phyloP scores from a whole-genome alignment of 129 eudicot genomes.

The Glebionis coronaria region DNA sequence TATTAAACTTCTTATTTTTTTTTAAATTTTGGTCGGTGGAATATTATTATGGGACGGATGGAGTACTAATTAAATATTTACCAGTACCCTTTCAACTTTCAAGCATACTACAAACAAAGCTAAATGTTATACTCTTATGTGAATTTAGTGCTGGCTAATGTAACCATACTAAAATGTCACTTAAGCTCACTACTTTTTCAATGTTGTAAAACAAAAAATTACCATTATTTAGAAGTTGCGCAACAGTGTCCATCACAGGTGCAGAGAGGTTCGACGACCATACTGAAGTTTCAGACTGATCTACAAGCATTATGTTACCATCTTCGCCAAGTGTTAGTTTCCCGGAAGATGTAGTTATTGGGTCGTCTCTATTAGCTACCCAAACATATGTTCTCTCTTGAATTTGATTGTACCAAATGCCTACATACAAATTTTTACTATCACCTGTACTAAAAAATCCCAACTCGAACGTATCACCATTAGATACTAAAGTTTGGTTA shows the following conservation, averaged over 20 bases:
- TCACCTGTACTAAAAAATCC: constrained; percentile 45
- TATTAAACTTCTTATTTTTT: no score
- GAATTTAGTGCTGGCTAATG: no score
- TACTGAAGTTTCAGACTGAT: constrained; percentile 8
- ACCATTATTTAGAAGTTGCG: constrained; percentile 53
- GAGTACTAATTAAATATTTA: no score
- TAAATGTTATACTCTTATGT: no score
- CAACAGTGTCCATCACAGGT: constrained; percentile 31
- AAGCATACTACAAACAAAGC: no score
- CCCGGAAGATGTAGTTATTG: constrained; percentile 35
- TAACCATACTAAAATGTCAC: no score
- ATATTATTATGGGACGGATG: no score
- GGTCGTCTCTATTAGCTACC: constrained; percentile 75
- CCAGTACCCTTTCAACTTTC: no score
- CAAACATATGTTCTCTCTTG: constrained; percentile 39
- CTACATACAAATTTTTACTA: constrained; percentile 40
- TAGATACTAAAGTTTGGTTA: constrained; percentile 53
- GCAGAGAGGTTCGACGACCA: constrained; percentile 49
- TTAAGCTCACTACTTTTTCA: neutral
- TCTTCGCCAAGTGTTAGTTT: constrained; percentile 28
- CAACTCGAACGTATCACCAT: constrained; percentile 34
- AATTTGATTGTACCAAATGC: constrained; percentile 67
- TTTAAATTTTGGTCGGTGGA: no score
- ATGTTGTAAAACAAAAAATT: constrained; percentile 8
- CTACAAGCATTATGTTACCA: constrained; percentile 38